Conservation (phyloP, 345 rosid genomes). For the Salix arbutifolia region DNA sequence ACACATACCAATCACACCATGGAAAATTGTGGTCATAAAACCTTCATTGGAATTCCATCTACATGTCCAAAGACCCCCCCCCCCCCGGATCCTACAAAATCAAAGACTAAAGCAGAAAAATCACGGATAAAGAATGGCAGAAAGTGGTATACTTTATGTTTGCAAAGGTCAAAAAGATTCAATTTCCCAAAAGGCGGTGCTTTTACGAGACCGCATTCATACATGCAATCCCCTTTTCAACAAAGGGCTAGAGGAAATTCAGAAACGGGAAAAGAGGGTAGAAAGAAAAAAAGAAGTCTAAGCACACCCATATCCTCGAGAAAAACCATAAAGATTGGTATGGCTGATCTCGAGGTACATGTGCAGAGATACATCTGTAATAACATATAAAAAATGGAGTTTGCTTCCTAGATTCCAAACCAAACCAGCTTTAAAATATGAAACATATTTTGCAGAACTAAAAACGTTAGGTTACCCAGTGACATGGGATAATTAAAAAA, state of each 20-base stretch:
- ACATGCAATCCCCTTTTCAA: slow-evolving; percentile 18
- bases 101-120: slow-evolving; percentile 4
- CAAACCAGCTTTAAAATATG: slow-evolving; percentile 11
- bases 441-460: not conserved
- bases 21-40: slow-evolving; percentile 22
- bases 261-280: not conserved
- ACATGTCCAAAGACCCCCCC: slow-evolving; percentile 10
- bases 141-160: slow-evolving; percentile 30
- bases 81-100: not conserved
- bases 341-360: slow-evolving; percentile 5
- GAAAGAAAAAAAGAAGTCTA: not conserved
- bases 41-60: slow-evolving; percentile 13
- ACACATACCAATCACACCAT: slow-evolving; percentile 17
- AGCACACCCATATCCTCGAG: not conserved
- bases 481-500: not conserved
- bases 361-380: not conserved
- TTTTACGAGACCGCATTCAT: slow-evolving; percentile 32
- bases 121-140: slow-evolving; percentile 24
- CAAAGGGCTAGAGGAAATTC: not conserved
- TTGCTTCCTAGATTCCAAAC: slow-evolving; percentile 35
- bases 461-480: not conserved
- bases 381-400: not conserved
- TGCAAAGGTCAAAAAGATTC: slow-evolving; percentile 52
- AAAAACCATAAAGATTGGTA: not conserved
- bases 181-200: slow-evolving; percentile 39